These are phyloP conservation scores for Raddia guianensis DNA, from an alignment of 176 grass and related monocot genomes.

Conservation along the genomic window DNA sequence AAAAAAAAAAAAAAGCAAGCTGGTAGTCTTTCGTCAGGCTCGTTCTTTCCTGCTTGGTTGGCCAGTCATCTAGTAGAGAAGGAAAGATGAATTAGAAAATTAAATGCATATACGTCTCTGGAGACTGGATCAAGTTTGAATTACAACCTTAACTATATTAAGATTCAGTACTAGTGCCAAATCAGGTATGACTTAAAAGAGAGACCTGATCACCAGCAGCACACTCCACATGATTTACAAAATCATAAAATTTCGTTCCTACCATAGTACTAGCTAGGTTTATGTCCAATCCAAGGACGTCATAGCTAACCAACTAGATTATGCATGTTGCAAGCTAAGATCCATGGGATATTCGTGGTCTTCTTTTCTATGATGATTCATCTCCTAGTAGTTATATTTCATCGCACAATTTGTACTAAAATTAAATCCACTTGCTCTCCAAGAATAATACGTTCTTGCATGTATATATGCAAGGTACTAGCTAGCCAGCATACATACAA, in stretches of 20 bases:
- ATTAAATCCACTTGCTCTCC: slow-evolving; percentile 9
- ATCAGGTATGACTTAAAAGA: background rate
- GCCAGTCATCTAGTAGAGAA: too few relatives aligned
- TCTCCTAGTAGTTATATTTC: background rate
- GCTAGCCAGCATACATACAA: background rate
- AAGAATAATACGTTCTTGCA: slow-evolving; percentile 14
- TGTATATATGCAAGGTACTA: slow-evolving; percentile 2
- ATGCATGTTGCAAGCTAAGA: slow-evolving; percentile 31
- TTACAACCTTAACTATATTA: background rate
- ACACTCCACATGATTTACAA: background rate
- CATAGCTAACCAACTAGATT: slow-evolving; percentile 33
- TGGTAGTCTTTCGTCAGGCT: too few relatives aligned
- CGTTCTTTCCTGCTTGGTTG: too few relatives aligned
- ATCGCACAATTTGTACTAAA: slow-evolving; percentile 13
- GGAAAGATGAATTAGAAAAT: background rate
- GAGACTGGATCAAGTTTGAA: background rate
- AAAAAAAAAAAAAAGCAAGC: too few relatives aligned
- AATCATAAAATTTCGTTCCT: background rate
- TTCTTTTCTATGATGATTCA: background rate
- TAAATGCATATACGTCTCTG: background rate
- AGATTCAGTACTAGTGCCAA: background rate
- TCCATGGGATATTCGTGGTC: slow-evolving; percentile 34
- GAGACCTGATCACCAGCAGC: background rate
- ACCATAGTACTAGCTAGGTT: slow-evolving; percentile 26
- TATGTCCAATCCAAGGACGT: background rate